These are phyloP conservation scores for Colletotrichum sidae DNA, from an alignment of 2,329 filamentous ascomycete genomes.

Conservation along the genomic window DNA sequence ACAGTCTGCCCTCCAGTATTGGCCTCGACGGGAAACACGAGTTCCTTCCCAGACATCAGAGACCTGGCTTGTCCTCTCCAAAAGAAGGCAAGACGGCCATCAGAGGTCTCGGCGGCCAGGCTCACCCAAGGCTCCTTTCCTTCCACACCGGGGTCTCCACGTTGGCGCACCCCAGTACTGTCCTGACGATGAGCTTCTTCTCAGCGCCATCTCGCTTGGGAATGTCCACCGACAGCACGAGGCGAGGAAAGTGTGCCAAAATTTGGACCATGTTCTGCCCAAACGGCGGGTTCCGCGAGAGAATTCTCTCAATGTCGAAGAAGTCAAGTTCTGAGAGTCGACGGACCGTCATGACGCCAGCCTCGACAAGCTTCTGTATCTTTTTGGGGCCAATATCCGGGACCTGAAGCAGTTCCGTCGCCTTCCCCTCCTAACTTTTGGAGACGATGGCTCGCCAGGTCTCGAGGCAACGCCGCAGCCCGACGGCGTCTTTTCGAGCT, in stretches of 20 bases:
- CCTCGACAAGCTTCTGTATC: conserved; percentile 78
- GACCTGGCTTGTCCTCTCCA: conserved; percentile 73
- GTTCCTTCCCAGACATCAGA: conserved; percentile 68
- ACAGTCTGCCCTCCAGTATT: conserved; percentile 61
- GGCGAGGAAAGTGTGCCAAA: conserved; percentile 76
- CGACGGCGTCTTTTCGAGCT: conserved; percentile 68
- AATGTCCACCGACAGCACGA: conserved; percentile 56
- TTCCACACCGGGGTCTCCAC: conserved; percentile 70
- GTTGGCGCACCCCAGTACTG: conserved; percentile 79
- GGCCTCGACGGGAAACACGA: conserved; percentile 68
- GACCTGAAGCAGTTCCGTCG: conserved; percentile 85
- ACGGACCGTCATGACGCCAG: conserved; percentile 78
- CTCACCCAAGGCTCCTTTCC: conserved; percentile 75
- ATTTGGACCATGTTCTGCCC: conserved; percentile 76
- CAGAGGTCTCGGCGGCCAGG: conserved; percentile 77
- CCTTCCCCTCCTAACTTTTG: conserved; percentile 76
- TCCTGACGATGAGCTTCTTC: conserved; percentile 66
- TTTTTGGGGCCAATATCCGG: conserved; percentile 80
- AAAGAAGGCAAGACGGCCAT: conserved; percentile 77
- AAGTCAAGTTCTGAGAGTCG: conserved; percentile 75
- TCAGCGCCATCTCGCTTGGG: conserved; percentile 43
- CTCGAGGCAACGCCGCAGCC: conserved; percentile 77
- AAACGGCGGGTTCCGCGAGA: conserved; percentile 86
- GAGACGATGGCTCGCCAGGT: conserved; percentile 82
- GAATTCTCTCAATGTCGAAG: conserved; percentile 78